Percentiles rank a stretch among this genome's conserved stretches.
phyloP scores from a whole-genome alignment of 176 grass and related monocot genomes.

The Phoenix dactylifera region DNA sequence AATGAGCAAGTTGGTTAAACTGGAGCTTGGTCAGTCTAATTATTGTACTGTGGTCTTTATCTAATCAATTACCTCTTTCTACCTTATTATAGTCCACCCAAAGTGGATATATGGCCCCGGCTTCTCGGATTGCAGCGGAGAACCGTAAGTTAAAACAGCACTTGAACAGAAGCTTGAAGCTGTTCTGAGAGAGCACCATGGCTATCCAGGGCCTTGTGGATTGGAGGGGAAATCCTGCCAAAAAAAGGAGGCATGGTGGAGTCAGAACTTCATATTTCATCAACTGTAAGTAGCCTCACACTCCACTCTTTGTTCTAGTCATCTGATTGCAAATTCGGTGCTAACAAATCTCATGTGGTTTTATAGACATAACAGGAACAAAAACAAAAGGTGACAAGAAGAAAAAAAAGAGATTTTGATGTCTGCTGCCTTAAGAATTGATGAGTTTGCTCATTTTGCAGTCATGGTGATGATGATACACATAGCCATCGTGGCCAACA shows the following conservation, averaged over 20 bases:
- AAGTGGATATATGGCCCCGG: too few species aligned
- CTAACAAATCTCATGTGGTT: not conserved
- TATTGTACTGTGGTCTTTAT: too few species aligned
- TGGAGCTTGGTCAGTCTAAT: too few species aligned
- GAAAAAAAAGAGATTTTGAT: not conserved
- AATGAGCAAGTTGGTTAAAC: too few species aligned
- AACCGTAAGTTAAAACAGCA: too few species aligned
- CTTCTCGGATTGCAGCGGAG: too few species aligned
- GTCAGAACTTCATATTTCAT: slow-evolving; percentile 51
- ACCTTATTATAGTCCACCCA: too few species aligned
- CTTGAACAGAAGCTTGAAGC: too few species aligned
- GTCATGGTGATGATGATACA: slow-evolving; percentile 23
- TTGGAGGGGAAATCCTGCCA: slow-evolving; percentile 50
- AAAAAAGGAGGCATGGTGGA: slow-evolving; percentile 49
- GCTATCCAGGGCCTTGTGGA: slow-evolving; percentile 30
- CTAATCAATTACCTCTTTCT: too few species aligned
- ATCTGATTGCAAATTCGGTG: not conserved
- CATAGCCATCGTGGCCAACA: slow-evolving; percentile 25
- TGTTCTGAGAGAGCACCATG: slow-evolving; percentile 24
- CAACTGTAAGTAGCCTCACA: slow-evolving; percentile 31
- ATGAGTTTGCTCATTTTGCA: slow-evolving; percentile 9
- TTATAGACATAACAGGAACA: too few species aligned
- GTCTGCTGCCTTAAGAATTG: not conserved
- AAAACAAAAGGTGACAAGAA: not conserved
- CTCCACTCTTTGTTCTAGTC: not conserved